Base-by-base conservation (phyloP, 176 grass and related monocot species). In the Pontederia paniculata region DNA sequence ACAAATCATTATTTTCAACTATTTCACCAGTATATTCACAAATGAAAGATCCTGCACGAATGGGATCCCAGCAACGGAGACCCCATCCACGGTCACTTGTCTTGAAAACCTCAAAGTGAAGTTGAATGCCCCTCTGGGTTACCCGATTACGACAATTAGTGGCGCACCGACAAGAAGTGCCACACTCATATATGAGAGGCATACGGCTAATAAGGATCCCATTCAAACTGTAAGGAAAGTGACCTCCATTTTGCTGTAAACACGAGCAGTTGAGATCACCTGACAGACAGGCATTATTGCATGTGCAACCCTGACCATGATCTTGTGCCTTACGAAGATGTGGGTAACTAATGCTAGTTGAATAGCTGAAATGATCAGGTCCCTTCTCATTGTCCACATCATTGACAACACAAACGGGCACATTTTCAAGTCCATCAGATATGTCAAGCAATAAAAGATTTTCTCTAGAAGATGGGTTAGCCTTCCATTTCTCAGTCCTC, bases 61-160 rank as follows among this genome's bases (percentile, higher is more conserved):
- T 94, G 55, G 83, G 83, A 54, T 94, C 83, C 88, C 88, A 83
- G 68, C 76, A 70, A 41, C 88, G 82, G 54, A 94, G 73, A 54
- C 88, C 88, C 88, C 88, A 94, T 44, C 80, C 88, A 54, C 73
- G 69, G 19, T 87, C 59, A 10, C 62, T 63, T 12, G 80, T 94
- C 70, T 80, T 94, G 60, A 94, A 94, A 43, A 94, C 83, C 70
- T 94, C 88, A 78, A 94, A 94, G 57, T 57, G 79, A 64, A 83
- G 72, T 48, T 80, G 83, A 8, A 76, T 63, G 43, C 88, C 80
- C 62, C 67, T 78, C 70, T 94, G 88, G 14, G 81, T 81, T 41
- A 87, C 66, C 74, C 83, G 71, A 70, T 85, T 94, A 53, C 76
- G 77, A 58, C 88, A 94, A 58, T 67, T 87, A 37, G 77, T 70